These are phyloP conservation scores for Nectriaceae sp. DNA, from an alignment of 2,329 filamentous ascomycete species.

Conservation along the genomic window DNA sequence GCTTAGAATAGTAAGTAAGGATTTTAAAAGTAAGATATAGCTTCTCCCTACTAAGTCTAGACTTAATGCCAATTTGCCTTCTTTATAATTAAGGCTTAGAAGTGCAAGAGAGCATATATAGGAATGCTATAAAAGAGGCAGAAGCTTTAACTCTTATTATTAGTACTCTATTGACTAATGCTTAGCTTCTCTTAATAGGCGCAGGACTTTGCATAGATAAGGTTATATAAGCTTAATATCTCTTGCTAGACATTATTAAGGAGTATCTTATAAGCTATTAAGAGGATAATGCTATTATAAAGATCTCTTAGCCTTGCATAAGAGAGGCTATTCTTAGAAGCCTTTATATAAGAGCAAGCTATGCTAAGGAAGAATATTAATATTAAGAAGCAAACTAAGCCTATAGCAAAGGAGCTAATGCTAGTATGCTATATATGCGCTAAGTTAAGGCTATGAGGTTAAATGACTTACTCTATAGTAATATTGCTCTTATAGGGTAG, in stretches of 20 bases:
- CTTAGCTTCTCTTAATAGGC: constrained; percentile 5
- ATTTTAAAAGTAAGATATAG: not conserved
- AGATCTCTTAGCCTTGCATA: constrained; percentile 4
- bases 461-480: not conserved
- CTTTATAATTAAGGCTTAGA: not conserved
- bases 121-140: constrained; percentile 2
- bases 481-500: not conserved
- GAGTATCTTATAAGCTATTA: not conserved
- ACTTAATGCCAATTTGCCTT: not conserved
- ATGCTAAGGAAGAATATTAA: constrained; percentile 7
- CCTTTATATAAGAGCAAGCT: not conserved
- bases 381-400: constrained; percentile 1
- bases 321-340: constrained; percentile 1
- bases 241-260: constrained; percentile 1
- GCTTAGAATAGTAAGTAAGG: not conserved
- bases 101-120: no score
- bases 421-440: not conserved
- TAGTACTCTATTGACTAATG: not conserved
- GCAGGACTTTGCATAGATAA: no score
- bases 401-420: not conserved
- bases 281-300: constrained; percentile 7
- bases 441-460: constrained; percentile 2
- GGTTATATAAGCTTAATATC: constrained; percentile 4
- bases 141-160: constrained; percentile 4
- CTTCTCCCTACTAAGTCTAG: not conserved